These are phyloP conservation scores for Nematocida displodere DNA, from an alignment of 371 early-diverging fungal genomes.

Conservation along the genomic window DNA sequence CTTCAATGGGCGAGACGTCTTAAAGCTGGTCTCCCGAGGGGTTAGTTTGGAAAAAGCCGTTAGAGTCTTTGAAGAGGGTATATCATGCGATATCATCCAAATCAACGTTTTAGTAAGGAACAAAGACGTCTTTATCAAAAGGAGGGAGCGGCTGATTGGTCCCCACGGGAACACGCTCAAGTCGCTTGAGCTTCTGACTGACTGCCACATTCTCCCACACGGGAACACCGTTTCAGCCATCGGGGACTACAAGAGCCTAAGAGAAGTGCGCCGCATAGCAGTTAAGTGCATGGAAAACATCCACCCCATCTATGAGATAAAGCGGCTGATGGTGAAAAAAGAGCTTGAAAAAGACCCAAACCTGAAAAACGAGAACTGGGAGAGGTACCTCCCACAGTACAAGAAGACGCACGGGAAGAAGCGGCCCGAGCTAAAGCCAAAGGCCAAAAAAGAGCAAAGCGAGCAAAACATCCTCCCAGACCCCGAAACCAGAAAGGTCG, in stretches of 20 bases:
- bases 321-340: slow-evolving; percentile 90
- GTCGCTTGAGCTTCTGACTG: slow-evolving; percentile 89
- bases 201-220: slow-evolving; percentile 88
- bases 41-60: slow-evolving; percentile 82
- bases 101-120: slow-evolving; percentile 83
- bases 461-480: slow-evolving; percentile 21
- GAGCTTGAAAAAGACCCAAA: slow-evolving; percentile 90
- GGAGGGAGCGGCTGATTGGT: slow-evolving; percentile 88
- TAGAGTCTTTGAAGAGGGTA: slow-evolving; percentile 75
- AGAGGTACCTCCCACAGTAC: slow-evolving; percentile 90
- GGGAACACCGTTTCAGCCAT: slow-evolving; percentile 90
- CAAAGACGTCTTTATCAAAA: slow-evolving; percentile 91
- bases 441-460: neutral
- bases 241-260: slow-evolving; percentile 75
- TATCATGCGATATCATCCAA: slow-evolving; percentile 88
- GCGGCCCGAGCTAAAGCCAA: slow-evolving; percentile 64
- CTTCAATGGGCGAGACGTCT: slow-evolving; percentile 85
- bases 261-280: slow-evolving; percentile 79
- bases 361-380: slow-evolving; percentile 88
- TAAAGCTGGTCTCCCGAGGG: slow-evolving; percentile 84
- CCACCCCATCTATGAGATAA: slow-evolving; percentile 98
- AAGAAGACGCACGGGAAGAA: slow-evolving; percentile 78
- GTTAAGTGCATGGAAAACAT: slow-evolving; percentile 94
- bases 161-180: slow-evolving; percentile 89
- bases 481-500: slow-evolving; percentile 45